A percentile compares a stretch with the other conserved stretches of the same genome.
These are phyloP conservation scores for Teunomyces panamensis DNA, from an alignment of 805 yeast species.

Conservation along the genomic window DNA sequence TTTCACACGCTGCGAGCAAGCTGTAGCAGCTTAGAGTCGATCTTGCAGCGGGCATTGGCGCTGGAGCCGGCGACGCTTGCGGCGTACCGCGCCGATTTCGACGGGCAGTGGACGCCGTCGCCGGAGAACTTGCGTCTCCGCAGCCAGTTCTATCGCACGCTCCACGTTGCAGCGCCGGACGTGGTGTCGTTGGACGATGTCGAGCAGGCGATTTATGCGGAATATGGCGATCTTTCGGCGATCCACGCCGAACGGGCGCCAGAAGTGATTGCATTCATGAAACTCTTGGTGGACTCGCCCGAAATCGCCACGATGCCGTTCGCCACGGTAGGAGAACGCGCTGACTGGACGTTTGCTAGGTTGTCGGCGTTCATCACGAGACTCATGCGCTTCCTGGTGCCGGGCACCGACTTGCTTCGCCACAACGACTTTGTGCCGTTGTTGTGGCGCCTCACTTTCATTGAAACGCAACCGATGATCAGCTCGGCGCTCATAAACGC, in stretches of 20 bases:
- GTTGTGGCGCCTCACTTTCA: slow-evolving; percentile 31
- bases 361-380: slow-evolving; percentile 27
- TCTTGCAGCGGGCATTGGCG: too few species aligned
- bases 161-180: slow-evolving; percentile 26
- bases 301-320: slow-evolving; percentile 8
- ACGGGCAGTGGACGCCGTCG: slow-evolving; percentile 8
- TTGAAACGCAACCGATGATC: slow-evolving; percentile 11
- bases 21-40: too few species aligned
- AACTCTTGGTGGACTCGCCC: slow-evolving; percentile 35
- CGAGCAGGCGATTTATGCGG: slow-evolving; percentile 22
- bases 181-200: slow-evolving; percentile 23
- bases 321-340: slow-evolving; percentile 7
- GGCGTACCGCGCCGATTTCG: slow-evolving; percentile 11
- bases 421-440: slow-evolving; percentile 31
- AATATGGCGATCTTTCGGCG: slow-evolving; percentile 17
- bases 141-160: slow-evolving; percentile 20
- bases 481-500: slow-evolving; percentile 25
- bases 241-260: slow-evolving; percentile 16
- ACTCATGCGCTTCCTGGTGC: slow-evolving; percentile 24
- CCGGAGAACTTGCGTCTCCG: slow-evolving; percentile 18
- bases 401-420: slow-evolving; percentile 20
- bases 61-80: neutral
- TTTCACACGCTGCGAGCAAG: slow-evolving; percentile 34
- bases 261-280: slow-evolving; percentile 31
- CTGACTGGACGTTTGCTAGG: slow-evolving; percentile 20